Base-by-base conservation (phyloP, 1,139 yeast genomes). In the Hemisphaericaspora xylanilytica region DNA sequence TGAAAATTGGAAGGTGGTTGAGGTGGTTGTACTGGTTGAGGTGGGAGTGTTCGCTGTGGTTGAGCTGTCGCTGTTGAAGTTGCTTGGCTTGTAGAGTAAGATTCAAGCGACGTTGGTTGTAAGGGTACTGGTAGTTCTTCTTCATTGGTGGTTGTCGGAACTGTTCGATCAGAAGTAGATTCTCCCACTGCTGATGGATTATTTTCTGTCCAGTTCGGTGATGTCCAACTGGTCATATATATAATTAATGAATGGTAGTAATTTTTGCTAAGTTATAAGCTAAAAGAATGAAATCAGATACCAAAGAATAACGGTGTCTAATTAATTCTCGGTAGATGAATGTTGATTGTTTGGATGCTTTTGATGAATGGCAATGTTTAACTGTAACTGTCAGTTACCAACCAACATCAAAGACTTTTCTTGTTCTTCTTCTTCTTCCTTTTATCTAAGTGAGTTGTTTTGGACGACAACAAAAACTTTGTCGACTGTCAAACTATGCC, bases 191-290 rank as follows among this genome's bases (percentile, higher is more conserved):
- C 36, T 12, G 20, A 20, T 15, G 36, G 16, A 20, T 18, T 29
- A 29, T 18, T 29, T 18, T 20, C 36, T 12, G 20, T 21, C 36
- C 36, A 33, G 28, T 20, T 33, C 9, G 21, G 24, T 27, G 36
- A 12, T 25, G 29, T 15, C 36, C 36, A 33, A 20, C 27, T 27
- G 16, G 20, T 33, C 36, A 33, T 33, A 9, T 6, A 18, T 22
- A 4, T 16, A 27, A n/a, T n/a, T n/a, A 17, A 7, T n/a, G 5
- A 24, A 10, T 25, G 6, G 29, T 13, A 3, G 6, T 32, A 25
- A 17, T 14, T 10, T 25, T 27, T 11, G n/a, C n/a, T n/a, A n/a
- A n/a, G n/a, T n/a, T n/a, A n/a, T n/a, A n/a, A n/a, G n/a, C n/a
- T n/a, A n/a, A n/a, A n/a, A n/a, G n/a, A n/a, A n/a, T n/a, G n/a